Evolutionary conservation across 2,329 filamentous ascomycete species (phyloP), one percentile per base, ranked within the genome.

Genomic region (Cladosporium sp.): DNA sequence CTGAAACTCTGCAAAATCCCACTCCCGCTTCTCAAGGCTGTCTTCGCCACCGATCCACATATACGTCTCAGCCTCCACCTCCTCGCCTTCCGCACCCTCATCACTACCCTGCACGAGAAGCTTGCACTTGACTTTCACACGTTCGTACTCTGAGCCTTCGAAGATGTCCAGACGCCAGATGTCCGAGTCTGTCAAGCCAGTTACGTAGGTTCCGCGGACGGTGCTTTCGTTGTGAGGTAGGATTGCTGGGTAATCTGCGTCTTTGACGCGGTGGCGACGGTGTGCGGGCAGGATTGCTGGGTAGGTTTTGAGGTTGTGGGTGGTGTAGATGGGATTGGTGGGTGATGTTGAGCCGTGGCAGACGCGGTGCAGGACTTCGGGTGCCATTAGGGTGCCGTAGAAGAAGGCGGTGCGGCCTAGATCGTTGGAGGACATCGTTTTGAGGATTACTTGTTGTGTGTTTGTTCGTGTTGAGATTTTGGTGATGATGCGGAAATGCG

Each of bases 1-100:
- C 61, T 88, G 84, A 71, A 97, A 97, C 63, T 89, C 85, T 50
- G 87, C 85, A 75, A 92, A 94, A 72, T 96, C 90, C 93, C 93
- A 97, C 72, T 96, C 92, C 20, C 77, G 74, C 34, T 83, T 78
- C 72, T 96, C 90, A 17, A 97, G 75, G 0, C 74, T 59, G 9
- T 76, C 61, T 47, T 67, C 61, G 45, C 73, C 66, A 15, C 78
- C 73, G 62, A 78, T 72, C 70, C 82, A 83, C 6, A 90, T 81
- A 52, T 80, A 81, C 25, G 65, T 78, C 67, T 75, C 80, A 58
- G 70, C 76, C 59, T 75, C 71, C 1, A 80, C 69, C 50, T 76
- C 73, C 61, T 75, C 73, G 1, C 42, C 43, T 28, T 25, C 7
- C 1, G 22, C 20, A 20, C n/a, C 15, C 30, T 12, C 22, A 1